A percentile compares a stretch with the other conserved stretches of the same genome.
These are phyloP conservation scores for Cryptosporidium andersoni DNA, from an alignment of 169 alveolate species.

Conservation along the genomic window DNA sequence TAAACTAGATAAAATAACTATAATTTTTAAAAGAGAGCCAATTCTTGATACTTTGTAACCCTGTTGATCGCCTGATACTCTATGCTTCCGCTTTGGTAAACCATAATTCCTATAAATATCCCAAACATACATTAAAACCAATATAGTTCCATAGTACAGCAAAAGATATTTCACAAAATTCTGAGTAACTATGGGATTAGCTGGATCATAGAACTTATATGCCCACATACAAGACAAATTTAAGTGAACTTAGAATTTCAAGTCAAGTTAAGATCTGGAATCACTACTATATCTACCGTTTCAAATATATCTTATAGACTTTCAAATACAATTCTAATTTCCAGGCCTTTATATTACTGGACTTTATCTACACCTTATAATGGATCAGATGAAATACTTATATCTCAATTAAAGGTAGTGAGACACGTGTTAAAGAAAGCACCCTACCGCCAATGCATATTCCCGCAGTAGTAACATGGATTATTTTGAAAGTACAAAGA, in stretches of 20 bases:
- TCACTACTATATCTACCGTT: too few species aligned
- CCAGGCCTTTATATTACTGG: too few species aligned
- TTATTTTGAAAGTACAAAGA: too few species aligned
- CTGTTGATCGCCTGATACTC: conserved; percentile 22
- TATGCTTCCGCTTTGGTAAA: background rate
- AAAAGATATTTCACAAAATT: conserved; percentile 7
- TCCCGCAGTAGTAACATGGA: background rate
- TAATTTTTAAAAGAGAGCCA: background rate
- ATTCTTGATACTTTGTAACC: conserved; percentile 15
- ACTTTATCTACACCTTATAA: too few species aligned
- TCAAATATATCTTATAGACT: too few species aligned
- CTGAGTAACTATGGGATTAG: conserved; percentile 19
- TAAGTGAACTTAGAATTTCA: too few species aligned
- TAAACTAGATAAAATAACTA: background rate
- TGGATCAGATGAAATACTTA: too few species aligned
- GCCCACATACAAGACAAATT: background rate
- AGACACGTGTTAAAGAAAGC: background rate
- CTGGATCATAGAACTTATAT: conserved; percentile 17
- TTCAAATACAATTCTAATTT: too few species aligned
- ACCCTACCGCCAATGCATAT: background rate
- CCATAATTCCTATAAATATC: background rate
- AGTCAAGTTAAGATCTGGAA: too few species aligned
- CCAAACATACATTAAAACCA: conserved; percentile 13
- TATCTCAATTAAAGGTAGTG: too few species aligned
- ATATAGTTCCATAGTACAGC: background rate